Conservation (phyloP, 2,329 filamentous ascomycete genomes). For the Fusarium compactum region DNA sequence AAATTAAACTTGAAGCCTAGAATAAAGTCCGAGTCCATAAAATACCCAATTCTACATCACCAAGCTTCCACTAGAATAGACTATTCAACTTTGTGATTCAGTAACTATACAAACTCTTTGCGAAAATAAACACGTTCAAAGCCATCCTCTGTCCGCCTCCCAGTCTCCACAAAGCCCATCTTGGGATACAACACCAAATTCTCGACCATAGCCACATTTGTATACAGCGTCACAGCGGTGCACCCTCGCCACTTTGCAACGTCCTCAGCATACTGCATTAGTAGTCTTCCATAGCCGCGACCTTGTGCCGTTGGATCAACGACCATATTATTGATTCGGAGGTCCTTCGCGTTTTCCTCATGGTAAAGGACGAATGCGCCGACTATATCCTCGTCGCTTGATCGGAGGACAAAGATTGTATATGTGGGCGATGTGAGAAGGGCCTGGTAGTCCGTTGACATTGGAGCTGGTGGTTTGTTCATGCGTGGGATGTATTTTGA, state of each 20-base stretch:
- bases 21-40: neutral
- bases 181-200: slow-evolving; percentile 47
- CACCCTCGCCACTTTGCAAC: slow-evolving; percentile 43
- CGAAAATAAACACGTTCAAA: slow-evolving; percentile 54
- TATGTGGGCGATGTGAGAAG: slow-evolving; percentile 45
- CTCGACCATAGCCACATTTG: slow-evolving; percentile 54
- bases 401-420: slow-evolving; percentile 46
- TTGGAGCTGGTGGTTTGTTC: slow-evolving; percentile 52
- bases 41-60: neutral
- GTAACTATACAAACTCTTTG: slow-evolving; percentile 49
- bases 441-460: slow-evolving; percentile 50
- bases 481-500: slow-evolving; percentile 53
- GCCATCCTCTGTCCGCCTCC: slow-evolving; percentile 47
- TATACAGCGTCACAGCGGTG: slow-evolving; percentile 48
- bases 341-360: slow-evolving; percentile 17
- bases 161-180: slow-evolving; percentile 52
- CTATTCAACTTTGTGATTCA: neutral
- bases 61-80: neutral
- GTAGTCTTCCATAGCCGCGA: slow-evolving; percentile 48
- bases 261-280: slow-evolving; percentile 50
- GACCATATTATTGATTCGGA: slow-evolving; percentile 48
- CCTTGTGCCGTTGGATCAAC: slow-evolving; percentile 50
- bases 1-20: neutral
- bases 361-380: slow-evolving; percentile 49
- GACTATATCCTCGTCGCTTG: slow-evolving; percentile 23